Conservation (phyloP, 2,329 filamentous ascomycete genomes). For the Xylariales sp. region DNA sequence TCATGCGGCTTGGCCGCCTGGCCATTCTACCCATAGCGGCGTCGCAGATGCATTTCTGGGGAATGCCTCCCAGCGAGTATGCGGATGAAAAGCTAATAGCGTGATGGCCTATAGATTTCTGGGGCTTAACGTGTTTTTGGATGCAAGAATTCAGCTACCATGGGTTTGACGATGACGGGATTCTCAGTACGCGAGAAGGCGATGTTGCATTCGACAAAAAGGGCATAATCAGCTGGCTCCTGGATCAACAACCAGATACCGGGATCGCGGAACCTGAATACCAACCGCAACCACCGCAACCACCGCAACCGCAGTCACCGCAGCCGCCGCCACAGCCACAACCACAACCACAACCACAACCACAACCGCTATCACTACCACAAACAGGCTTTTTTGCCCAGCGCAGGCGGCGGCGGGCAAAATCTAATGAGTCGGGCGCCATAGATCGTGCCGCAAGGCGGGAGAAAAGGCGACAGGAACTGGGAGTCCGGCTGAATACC, state of each 20-base stretch:
- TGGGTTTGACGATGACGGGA: not conserved
- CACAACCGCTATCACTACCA: not conserved
- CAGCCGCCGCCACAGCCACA: no score
- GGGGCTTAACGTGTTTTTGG: not conserved
- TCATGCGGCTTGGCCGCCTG: not conserved
- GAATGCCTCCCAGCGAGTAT: not conserved
- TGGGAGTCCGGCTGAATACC: no score
- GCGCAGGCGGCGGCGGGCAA: not conserved
- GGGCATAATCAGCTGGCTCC: conserved; percentile 2
- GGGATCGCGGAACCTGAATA: no score
- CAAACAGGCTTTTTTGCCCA: no score
- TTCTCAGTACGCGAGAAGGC: not conserved
- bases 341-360: not conserved
- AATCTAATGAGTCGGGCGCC: not conserved
- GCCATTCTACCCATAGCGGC: not conserved
- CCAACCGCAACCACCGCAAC: no score
- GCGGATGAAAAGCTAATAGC: not conserved
- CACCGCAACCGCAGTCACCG: no score
- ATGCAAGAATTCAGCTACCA: not conserved
- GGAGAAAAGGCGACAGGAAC: no score
- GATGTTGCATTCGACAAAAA: not conserved
- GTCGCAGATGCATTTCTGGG: not conserved
- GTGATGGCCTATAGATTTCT: not conserved
- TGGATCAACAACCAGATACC: not conserved
- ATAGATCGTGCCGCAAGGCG: no score